Evolutionary conservation across 805 yeast genomes (phyloP), one percentile per base, ranked within the genome.

Genomic region (Hanseniaspora vineae): DNA sequence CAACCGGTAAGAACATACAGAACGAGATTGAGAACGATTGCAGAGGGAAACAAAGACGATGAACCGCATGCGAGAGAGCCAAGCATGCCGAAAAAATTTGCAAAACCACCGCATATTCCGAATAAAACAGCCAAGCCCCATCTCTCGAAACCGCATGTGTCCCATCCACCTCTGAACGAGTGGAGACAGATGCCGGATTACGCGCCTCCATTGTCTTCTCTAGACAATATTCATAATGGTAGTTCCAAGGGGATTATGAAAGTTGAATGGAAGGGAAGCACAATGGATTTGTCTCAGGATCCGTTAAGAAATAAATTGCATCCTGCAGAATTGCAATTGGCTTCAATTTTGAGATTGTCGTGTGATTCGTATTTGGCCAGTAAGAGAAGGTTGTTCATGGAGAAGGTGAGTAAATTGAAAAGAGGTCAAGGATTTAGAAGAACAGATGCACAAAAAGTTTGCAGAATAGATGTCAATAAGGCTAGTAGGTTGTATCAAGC

Each of bases 211-310:
- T 54, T 77, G 13, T 57, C 70, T 2, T 71, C 83, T 1, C 69
- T 89, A 52, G 94, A 95, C 37, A 33, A 13, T 33, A 33, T 33
- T 14, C 17, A 17, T 3, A 56, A 77, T 70, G 53, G 80, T 8
- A 23, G 8, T 23, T 23, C 78, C 57, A 68, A 74, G 49, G 80
- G 82, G 66, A 79, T 86, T 54, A 71, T 89, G 55, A 82, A 82
- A 60, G 84, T 94, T 35, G 97, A 90, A 64, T 90, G 98, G 98
- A 90, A 89, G 68, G 98, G 97, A 11, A 95, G 88, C 57, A 95
- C 97, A 35, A 88, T 90, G 96, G 94, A 85, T 63, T 73, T 90
- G 49, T 71, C 81, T 15, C 58, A 65, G 32, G 97, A 92, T 65
- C 94, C 96, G 18, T 73, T 85, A 54, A 65, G 75, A 45, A 67